Evolutionary conservation across 371 early-diverging fungal species (phyloP).

Genomic region (Actinomucor elegans): DNA sequence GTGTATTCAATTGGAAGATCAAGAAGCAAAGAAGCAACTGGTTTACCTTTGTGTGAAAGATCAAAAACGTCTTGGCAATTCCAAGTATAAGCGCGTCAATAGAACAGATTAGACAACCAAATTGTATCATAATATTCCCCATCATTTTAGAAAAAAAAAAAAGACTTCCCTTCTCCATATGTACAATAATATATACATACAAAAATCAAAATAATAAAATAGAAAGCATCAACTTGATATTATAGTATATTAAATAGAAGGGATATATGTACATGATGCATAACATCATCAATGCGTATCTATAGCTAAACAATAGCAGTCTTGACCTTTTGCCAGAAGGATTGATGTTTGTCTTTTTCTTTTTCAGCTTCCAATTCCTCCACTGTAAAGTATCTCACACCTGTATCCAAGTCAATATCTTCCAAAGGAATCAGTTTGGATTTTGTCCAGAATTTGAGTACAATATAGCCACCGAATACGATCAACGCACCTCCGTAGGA

Average conservation of each 20-base stretch:
- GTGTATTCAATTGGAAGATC: constrained; percentile 56
- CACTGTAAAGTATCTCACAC: constrained; percentile 15
- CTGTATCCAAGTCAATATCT: constrained; percentile 39
- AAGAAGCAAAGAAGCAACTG: constrained; percentile 38
- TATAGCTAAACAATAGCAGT: neutral
- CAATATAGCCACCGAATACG: constrained; percentile 16
- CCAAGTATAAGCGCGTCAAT: constrained; percentile 17
- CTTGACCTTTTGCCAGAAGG: constrained; percentile 6
- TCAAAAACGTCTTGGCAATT: constrained; percentile 2
- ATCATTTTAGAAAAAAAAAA: no score
- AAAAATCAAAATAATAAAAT: no score
- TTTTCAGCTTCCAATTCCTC: constrained; percentile 14
- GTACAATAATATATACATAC: no score
- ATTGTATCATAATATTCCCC: no score
- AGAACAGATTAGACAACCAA: neutral
- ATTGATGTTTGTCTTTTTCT: constrained; percentile 3
- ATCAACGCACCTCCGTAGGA: constrained; percentile 25
- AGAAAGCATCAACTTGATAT: no score
- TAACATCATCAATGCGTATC: no score
- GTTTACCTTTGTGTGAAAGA: constrained; percentile 37
- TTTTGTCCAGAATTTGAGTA: constrained; percentile 29
- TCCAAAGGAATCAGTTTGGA: constrained; percentile 34
- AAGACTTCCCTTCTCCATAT: no score
- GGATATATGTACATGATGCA: no score
- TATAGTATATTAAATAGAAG: no score